phyloP scores from a whole-genome alignment of 805 yeast species.

The Candida broadrunensis region DNA sequence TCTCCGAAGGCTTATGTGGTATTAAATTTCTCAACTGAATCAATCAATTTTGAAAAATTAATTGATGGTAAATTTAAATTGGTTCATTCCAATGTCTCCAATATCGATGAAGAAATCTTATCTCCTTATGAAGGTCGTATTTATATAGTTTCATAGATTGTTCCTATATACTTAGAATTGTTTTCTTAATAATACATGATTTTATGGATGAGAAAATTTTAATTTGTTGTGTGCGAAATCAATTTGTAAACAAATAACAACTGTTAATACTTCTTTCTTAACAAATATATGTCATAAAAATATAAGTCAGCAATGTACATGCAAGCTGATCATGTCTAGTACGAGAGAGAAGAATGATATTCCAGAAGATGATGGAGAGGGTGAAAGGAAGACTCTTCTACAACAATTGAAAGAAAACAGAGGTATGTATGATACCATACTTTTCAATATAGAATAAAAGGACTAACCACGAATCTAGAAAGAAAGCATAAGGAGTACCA shows the following conservation, averaged over 20 bases:
- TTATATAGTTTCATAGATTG: constrained; percentile 15
- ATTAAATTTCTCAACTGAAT: constrained; percentile 40
- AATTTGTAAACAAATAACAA: too few relatives aligned
- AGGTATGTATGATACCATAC: constrained; percentile 33
- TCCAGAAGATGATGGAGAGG: neutral
- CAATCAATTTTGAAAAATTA: constrained; percentile 24
- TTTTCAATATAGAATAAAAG: neutral
- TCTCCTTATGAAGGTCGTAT: constrained; percentile 47
- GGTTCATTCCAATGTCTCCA: constrained; percentile 24
- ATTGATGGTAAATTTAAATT: constrained; percentile 28
- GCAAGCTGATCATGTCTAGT: neutral
- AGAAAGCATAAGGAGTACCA: constrained; percentile 11
- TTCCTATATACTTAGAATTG: neutral
- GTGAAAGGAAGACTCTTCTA: constrained; percentile 35
- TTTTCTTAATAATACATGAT: too few relatives aligned
- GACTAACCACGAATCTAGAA: neutral
- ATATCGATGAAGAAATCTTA: constrained; percentile 22
- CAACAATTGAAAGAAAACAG: constrained; percentile 41
- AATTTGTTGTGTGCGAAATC: too few relatives aligned
- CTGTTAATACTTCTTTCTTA: too few relatives aligned
- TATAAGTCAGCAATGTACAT: too few relatives aligned
- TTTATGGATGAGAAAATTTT: too few relatives aligned
- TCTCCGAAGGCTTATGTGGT: constrained; percentile 36
- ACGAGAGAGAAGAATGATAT: neutral
- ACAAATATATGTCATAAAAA: too few relatives aligned